Evolutionary conservation across 1,284 basidiomycete genomes (phyloP), one percentile per base, ranked within the genome.

Genomic region (Caloboletus firmus): DNA sequence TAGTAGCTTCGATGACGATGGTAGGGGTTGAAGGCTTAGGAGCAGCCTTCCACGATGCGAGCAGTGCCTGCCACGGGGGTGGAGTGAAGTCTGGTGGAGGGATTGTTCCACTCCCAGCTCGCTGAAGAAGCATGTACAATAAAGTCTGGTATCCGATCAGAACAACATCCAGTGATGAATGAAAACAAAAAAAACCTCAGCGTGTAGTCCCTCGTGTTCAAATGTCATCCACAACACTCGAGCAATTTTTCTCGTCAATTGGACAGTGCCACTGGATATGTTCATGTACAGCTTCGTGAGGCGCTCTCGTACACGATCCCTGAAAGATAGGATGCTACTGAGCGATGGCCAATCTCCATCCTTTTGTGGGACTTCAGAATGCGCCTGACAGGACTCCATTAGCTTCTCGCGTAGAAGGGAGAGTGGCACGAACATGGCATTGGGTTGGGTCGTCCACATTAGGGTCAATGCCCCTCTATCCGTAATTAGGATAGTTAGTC

Each of bases 401-500:
- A 55, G 30, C 26, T 40, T 45, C 32, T 37, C 40, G 40, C 20
- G 39, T 39, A 22, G 43, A 46, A 32, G 15, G 15, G 13, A 26
- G 44, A 42, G 20, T 4, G 26, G 43, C 35, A 76, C 85, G 54
- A 68, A 93, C 90, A 67, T 95, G 93, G 59, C 90, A 91, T 65
- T 87, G 74, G 1, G 81, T 85, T 0, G 93, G 92, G 67, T 95
- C 90, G 57, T 96, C 91, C 36, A 96, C 92, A 65, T 90, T 87
- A 0, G 96, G 97, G 66, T 99, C 97, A 61, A 99, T 98, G 7
- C 96, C 96, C 36, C 96, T 85, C 84, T 95, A 65, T 70, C 52
- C 71, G 39, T 32, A 13, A 5, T 45, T 10, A 46, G 4, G 5
- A 18, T 49, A 35, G 44, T 63, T 20, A 64, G 54, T 43, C n/a